Evolutionary conservation across 345 rosid species (phyloP).

Genomic region (Arabidopsis arenosa): DNA sequence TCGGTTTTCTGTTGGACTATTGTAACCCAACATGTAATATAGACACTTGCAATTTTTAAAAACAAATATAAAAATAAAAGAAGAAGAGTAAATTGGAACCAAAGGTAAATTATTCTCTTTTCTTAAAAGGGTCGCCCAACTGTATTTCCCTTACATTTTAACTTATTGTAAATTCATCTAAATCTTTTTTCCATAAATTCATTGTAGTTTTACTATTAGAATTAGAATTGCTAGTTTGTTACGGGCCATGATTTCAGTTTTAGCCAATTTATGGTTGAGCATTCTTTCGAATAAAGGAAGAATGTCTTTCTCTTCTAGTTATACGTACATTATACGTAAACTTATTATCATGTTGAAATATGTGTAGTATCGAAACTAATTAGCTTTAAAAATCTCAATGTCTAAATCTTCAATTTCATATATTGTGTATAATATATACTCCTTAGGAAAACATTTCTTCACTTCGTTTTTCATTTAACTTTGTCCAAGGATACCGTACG

Average conservation of each 20-base stretch:
- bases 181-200: not conserved
- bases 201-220: not conserved
- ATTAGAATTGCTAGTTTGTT: not conserved
- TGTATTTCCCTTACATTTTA: not conserved
- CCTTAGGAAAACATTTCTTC: not conserved
- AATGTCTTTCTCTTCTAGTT: not conserved
- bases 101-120: slow-evolving; percentile 12
- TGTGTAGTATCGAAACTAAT: not conserved
- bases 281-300: not conserved
- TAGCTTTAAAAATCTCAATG: not conserved
- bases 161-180: not conserved
- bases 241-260: not conserved
- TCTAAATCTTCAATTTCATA: not conserved
- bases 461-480: not conserved
- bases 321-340: not conserved
- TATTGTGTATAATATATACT: not conserved
- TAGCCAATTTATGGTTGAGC: not conserved
- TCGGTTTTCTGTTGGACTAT: not conserved
- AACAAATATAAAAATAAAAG: not conserved
- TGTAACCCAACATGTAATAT: not conserved
- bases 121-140: slow-evolving; percentile 28
- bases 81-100: not conserved
- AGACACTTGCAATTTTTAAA: not conserved
- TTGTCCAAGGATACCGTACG: not conserved
- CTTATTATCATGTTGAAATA: not conserved